Conservation (phyloP, 805 yeast genomes). For the Candida orba region DNA sequence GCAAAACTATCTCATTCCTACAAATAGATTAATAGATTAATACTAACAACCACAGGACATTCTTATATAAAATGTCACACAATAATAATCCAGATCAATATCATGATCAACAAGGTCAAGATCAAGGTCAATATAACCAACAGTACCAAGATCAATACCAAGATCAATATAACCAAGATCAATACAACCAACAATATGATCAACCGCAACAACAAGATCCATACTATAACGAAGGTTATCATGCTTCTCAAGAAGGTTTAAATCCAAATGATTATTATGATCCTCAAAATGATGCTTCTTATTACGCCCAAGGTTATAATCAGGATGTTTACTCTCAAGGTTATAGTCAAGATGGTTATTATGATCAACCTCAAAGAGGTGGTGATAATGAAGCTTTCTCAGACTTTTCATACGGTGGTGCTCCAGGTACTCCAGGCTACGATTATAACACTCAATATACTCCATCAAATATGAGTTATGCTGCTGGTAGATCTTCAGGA, state of each 20-base stretch:
- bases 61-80: conserved; percentile 2
- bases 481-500: conserved; percentile 82
- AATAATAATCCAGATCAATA: conserved; percentile 7
- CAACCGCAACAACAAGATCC: conserved; percentile 37
- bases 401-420: conserved; percentile 57
- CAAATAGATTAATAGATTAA: too few species aligned
- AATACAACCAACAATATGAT: conserved; percentile 28
- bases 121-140: conserved; percentile 12
- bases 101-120: conserved; percentile 8
- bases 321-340: conserved; percentile 26
- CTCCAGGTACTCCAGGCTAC: conserved; percentile 62
- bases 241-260: conserved; percentile 25
- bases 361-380: conserved; percentile 43
- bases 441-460: conserved; percentile 65
- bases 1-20: too few species aligned
- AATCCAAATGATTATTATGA: conserved; percentile 25
- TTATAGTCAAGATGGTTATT: conserved; percentile 38
- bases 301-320: conserved; percentile 46
- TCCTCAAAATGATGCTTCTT: conserved; percentile 24
- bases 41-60: not conserved
- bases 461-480: conserved; percentile 83
- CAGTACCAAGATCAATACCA: conserved; percentile 30
- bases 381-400: conserved; percentile 54
- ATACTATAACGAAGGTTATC: conserved; percentile 28
- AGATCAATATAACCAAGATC: conserved; percentile 25